Evolutionary conservation across 2,329 filamentous ascomycete genomes (phyloP).

Genomic region (Penicillium aurantiogriseum): DNA sequence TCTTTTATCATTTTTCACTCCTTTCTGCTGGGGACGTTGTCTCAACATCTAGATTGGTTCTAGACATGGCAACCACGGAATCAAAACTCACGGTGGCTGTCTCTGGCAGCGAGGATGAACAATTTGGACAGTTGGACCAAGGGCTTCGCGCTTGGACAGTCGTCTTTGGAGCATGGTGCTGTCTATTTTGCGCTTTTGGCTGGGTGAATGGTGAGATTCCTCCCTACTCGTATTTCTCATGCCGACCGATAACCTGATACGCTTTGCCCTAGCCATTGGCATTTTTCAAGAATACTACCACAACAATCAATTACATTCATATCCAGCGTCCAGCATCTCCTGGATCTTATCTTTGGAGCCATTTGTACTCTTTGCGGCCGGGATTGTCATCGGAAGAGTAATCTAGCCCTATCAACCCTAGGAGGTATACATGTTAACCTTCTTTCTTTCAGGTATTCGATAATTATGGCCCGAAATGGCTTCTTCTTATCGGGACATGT

Average conservation of each 20-base stretch:
- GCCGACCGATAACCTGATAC: neutral
- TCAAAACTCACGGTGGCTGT: neutral
- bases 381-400: slow-evolving; percentile 54
- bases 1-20: neutral
- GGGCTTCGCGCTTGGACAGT: slow-evolving; percentile 53
- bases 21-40: neutral
- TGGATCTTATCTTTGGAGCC: slow-evolving; percentile 60
- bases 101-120: neutral
- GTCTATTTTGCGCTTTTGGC: slow-evolving; percentile 48
- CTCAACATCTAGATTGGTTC: neutral
- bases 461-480: slow-evolving; percentile 57
- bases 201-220: slow-evolving; percentile 43
- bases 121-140: slow-evolving; percentile 5
- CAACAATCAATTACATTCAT: slow-evolving; percentile 45
- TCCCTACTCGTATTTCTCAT: neutral
- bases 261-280: slow-evolving; percentile 40
- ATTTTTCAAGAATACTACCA: slow-evolving; percentile 61
- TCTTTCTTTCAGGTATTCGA: slow-evolving; percentile 53
- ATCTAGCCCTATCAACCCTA: neutral
- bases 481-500: slow-evolving; percentile 52
- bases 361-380: slow-evolving; percentile 56
- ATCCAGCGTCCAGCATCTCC: slow-evolving; percentile 54
- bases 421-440: neutral
- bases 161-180: slow-evolving; percentile 48
- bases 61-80: neutral